phyloP scores from a whole-genome alignment of 2,329 filamentous ascomycete species.

The Cladophialophora bantiana region DNA sequence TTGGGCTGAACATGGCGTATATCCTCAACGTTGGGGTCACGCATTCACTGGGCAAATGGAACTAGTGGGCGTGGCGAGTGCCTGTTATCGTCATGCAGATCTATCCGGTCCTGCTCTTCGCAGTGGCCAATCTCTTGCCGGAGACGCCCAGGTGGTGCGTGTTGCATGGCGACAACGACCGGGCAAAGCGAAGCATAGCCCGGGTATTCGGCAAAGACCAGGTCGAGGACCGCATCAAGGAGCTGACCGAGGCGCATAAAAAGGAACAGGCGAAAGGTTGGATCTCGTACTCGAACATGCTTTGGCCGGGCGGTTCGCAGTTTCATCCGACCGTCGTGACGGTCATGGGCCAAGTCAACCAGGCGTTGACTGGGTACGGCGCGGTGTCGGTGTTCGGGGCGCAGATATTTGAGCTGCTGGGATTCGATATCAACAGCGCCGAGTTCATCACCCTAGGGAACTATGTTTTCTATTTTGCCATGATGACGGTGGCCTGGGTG shows the following conservation, averaged over 20 bases:
- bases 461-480: conserved; percentile 66
- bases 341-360: conserved; percentile 69
- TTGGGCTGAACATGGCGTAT: conserved; percentile 67
- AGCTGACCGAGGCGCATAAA: conserved; percentile 59
- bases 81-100: conserved; percentile 68
- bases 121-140: conserved; percentile 61
- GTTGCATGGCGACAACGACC: conserved; percentile 57
- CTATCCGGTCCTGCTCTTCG: conserved; percentile 62
- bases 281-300: conserved; percentile 64
- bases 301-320: conserved; percentile 61
- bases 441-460: conserved; percentile 67
- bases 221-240: conserved; percentile 58
- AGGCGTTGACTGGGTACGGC: conserved; percentile 65
- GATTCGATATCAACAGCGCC: conserved; percentile 58
- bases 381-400: conserved; percentile 69
- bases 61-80: conserved; percentile 67
- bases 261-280: conserved; percentile 55
- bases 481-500: conserved; percentile 69
- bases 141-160: conserved; percentile 67
- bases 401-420: conserved; percentile 68
- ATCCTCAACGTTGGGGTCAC: conserved; percentile 65
- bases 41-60: conserved; percentile 60
- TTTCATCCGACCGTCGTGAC: conserved; percentile 68
- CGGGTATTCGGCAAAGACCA: conserved; percentile 60
- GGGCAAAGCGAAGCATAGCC: conserved; percentile 58